These are phyloP conservation scores for Blastomyces silverae DNA, from an alignment of 2,329 filamentous ascomycete genomes.

Conservation along the genomic window DNA sequence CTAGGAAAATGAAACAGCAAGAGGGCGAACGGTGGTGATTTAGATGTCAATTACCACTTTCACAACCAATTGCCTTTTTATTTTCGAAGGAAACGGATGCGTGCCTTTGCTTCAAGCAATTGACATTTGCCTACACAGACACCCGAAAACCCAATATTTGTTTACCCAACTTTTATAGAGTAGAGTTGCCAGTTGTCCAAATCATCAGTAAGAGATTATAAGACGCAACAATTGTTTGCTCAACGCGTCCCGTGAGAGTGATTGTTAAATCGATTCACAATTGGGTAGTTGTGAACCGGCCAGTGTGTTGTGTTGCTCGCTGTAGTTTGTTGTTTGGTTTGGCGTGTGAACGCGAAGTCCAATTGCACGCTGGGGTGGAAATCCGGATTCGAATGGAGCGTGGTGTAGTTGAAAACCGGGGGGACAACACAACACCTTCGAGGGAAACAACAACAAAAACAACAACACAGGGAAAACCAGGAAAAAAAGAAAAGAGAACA, in stretches of 20 bases:
- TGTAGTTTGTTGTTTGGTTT: background rate
- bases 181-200: background rate
- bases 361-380: background rate
- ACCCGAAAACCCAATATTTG: background rate
- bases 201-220: slow-evolving; percentile 1
- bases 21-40: background rate
- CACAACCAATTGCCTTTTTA: slow-evolving; percentile 1
- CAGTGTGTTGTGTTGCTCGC: background rate
- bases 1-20: slow-evolving; percentile 21
- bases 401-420: background rate
- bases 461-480: background rate
- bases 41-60: slow-evolving; percentile 11
- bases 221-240: background rate
- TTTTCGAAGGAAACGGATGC: background rate
- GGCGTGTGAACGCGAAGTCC: background rate
- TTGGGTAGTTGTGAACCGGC: background rate
- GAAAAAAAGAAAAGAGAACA: background rate
- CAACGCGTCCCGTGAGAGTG: background rate
- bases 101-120: slow-evolving; percentile 1
- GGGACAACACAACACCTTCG: background rate
- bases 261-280: background rate
- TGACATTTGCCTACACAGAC: slow-evolving; percentile 2
- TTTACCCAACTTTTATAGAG: background rate
- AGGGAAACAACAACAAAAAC: background rate
- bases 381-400: background rate